Percentiles rank a stretch among this genome's conserved stretches.
These are phyloP conservation scores for Nemania sp. DNA, from an alignment of 2,329 filamentous ascomycete genomes.

Conservation along the genomic window DNA sequence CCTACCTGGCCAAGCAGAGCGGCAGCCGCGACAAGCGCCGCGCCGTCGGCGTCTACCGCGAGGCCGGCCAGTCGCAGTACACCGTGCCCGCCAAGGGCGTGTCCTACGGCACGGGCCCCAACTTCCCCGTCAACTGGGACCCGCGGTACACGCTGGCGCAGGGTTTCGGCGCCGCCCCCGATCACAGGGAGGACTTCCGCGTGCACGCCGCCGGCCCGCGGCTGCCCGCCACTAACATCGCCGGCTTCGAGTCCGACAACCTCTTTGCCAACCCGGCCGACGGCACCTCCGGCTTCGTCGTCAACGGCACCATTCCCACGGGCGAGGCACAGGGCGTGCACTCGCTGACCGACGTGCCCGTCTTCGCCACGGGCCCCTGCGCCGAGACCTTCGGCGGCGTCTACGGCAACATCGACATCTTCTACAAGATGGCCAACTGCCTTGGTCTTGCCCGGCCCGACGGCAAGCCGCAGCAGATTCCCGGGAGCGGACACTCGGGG, in stretches of 20 bases:
- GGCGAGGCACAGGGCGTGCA: conserved; percentile 71
- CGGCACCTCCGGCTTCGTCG: conserved; percentile 66
- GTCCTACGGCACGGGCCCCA: conserved; percentile 71
- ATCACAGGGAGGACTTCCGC: conserved; percentile 76
- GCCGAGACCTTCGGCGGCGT: conserved; percentile 75
- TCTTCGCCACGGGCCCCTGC: conserved; percentile 79
- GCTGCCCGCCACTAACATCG: conserved; percentile 59
- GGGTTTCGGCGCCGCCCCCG: conserved; percentile 72
- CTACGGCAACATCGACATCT: conserved; percentile 73
- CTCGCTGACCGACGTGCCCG: conserved; percentile 76
- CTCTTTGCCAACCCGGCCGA: conserved; percentile 73
- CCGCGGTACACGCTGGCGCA: conserved; percentile 80
- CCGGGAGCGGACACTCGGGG: not conserved
- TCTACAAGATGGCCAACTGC: conserved; percentile 74
- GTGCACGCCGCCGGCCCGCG: conserved; percentile 68
- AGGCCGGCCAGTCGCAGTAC: conserved; percentile 79
- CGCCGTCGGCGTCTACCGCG: conserved; percentile 73
- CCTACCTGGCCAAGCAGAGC: conserved; percentile 70
- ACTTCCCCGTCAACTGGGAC: conserved; percentile 85
- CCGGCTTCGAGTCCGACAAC: conserved; percentile 55
- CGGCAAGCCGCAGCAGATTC: not conserved
- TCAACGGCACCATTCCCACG: conserved; percentile 75
- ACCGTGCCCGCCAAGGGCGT: conserved; percentile 60
- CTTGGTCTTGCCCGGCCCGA: conserved; percentile 56
- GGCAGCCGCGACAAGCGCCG: conserved; percentile 73